Evolutionary conservation across 495 filamentous ascomycete genomes (phyloP), one percentile per base, ranked within the genome.

Genomic region (Penicillium crystallinum): DNA sequence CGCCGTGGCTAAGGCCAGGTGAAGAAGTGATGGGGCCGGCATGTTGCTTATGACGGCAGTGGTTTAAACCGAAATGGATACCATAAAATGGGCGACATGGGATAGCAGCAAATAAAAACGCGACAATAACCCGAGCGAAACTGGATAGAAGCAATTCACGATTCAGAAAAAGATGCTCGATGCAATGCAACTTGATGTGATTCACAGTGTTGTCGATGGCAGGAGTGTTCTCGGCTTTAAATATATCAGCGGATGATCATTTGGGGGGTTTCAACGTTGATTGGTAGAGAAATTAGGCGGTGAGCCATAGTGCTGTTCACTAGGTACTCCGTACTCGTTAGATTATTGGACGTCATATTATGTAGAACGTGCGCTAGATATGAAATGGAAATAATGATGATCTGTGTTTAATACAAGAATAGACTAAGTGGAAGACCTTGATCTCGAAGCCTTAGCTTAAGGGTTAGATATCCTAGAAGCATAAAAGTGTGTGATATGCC

Each of bases 1-100:
- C 29, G 76, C 76, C 38, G 70, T 69, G 45, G 63, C 66, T 9
- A 61, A 75, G 48, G 71, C 70, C 50, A 78, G 64, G 31, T 72
- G 69, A 34, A 54, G 42, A 4, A 79, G 68, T 23, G 73, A 69
- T 36, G 61, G 69, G 38, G 69, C 63, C 47, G 75, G 67, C 76
- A 79, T 80, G 18, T 40, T 45, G 46, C 46, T 47, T 59, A 59
- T 47, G 35, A 58, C 29, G 45, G 46, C 21, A 38, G 23, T 40
- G 34, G 36, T 46, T 43, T 56, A 46, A 46, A 48, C 44, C 53
- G 27, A 37, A 35, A 11, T 31, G 53, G 37, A 35, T 52, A 50
- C 43, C 49, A 60, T 62, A 42, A 10, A 17, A 29, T 43, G 15
- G 22, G 29, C 17, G 17, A 21, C 18, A 45, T 45, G 6, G 18